These are phyloP conservation scores for Papilionanthe hybrid DNA, from an alignment of 116 monocot species.

Conservation along the genomic window DNA sequence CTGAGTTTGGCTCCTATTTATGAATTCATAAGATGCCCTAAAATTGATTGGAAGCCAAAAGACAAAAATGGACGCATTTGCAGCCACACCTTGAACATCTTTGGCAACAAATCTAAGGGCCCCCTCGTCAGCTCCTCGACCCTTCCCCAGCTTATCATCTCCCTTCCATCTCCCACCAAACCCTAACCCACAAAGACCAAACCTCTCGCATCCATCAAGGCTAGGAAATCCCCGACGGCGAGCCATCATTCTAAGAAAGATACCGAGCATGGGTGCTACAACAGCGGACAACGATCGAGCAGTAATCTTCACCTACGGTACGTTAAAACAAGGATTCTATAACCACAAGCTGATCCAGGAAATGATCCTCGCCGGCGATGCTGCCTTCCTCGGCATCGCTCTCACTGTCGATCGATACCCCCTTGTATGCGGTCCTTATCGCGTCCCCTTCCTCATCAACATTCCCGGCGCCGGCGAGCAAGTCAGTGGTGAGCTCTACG, in stretches of 20 bases:
- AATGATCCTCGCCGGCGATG: slow-evolving; percentile 53
- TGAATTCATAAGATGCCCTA: too few relatives aligned
- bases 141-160: neutral
- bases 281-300: neutral
- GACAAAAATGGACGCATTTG: too few relatives aligned
- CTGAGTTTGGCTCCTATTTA: too few relatives aligned
- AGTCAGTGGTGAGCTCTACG: slow-evolving; percentile 68
- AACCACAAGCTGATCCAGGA: slow-evolving; percentile 65
- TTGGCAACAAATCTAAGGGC: neutral
- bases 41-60: too few relatives aligned
- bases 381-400: slow-evolving; percentile 38
- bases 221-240: neutral
- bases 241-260: neutral
- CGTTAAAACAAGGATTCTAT: slow-evolving; percentile 74
- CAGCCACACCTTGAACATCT: neutral
- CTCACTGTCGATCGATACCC: slow-evolving; percentile 42
- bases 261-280: neutral
- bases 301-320: slow-evolving; percentile 70
- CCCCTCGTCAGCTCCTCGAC: neutral
- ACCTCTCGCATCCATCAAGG: neutral
- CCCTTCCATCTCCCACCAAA: neutral
- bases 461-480: slow-evolving; percentile 46
- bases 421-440: slow-evolving; percentile 72
- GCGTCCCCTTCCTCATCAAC: slow-evolving; percentile 77
- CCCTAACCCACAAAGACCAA: neutral